These are phyloP conservation scores for Persicaria maculosa DNA, from an alignment of 148 eudicot genomes.

Conservation along the genomic window DNA sequence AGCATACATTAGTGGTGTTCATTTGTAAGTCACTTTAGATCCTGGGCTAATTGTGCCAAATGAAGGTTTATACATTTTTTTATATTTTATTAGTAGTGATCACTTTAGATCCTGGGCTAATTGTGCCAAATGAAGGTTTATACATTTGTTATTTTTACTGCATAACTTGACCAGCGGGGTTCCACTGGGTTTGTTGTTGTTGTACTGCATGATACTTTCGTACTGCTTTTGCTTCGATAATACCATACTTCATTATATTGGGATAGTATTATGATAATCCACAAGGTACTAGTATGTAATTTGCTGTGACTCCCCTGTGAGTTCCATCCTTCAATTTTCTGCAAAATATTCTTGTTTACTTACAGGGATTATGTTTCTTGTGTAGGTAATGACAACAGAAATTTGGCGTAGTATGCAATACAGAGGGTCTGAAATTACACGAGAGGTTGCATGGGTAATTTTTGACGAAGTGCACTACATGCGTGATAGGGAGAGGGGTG, in stretches of 20 bases:
- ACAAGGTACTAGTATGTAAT: neutral
- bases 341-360: neutral
- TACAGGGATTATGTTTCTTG: neutral
- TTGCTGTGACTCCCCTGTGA: too few species aligned
- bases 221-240: neutral
- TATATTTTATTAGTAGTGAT: too few species aligned
- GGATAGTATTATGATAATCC: neutral
- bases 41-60: neutral
- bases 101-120: neutral
- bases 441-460: conserved; percentile 97
- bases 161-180: too few species aligned
- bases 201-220: neutral
- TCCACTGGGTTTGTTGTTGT: too few species aligned
- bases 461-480: conserved; percentile 99
- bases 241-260: neutral
- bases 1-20: neutral
- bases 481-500: conserved; percentile 99
- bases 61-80: too few species aligned
- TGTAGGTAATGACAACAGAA: conserved; percentile 98
- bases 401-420: conserved; percentile 99
- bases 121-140: too few species aligned
- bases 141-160: too few species aligned
- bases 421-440: conserved; percentile 84
- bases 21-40: neutral
- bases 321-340: neutral